These are phyloP conservation scores for Opeltia flavorubescens DNA, from an alignment of 495 filamentous ascomycete genomes.

Conservation along the genomic window DNA sequence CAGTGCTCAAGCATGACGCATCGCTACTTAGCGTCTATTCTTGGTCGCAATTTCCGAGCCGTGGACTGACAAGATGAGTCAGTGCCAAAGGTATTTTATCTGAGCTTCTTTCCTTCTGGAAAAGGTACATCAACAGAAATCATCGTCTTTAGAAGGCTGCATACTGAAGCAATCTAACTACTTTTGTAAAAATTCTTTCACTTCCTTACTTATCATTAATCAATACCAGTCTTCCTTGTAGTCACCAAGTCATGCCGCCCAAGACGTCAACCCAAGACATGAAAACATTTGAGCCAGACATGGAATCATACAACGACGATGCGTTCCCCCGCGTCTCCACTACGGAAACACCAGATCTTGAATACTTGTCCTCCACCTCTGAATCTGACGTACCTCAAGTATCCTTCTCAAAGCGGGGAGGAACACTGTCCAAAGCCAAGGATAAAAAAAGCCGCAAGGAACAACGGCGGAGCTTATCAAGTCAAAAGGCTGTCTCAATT, in stretches of 20 bases:
- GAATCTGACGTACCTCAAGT: neutral
- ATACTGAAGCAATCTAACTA: too few species aligned
- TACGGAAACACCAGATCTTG: neutral
- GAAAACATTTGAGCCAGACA: neutral
- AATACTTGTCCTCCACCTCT: slow-evolving; percentile 1
- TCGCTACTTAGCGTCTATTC: too few species aligned
- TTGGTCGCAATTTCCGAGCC: too few species aligned
- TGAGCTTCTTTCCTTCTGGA: too few species aligned
- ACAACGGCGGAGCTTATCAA: slow-evolving; percentile 1
- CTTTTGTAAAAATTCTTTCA: too few species aligned
- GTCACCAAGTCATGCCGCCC: neutral
- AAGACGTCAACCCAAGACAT: neutral
- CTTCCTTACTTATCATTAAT: too few species aligned
- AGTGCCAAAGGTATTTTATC: too few species aligned
- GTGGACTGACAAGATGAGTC: too few species aligned
- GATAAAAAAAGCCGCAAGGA: slow-evolving; percentile 9
- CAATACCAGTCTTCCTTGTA: too few species aligned
- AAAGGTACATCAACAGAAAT: too few species aligned
- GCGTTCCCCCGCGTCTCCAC: neutral
- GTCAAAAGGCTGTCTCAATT: neutral
- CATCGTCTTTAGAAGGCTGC: too few species aligned
- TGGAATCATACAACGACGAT: neutral
- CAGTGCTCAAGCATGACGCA: too few species aligned
- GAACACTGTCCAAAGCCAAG: slow-evolving; percentile 2
- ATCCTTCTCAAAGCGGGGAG: neutral